phyloP scores from a whole-genome alignment of 1,284 basidiomycete genomes.

The Moniliella sp. region DNA sequence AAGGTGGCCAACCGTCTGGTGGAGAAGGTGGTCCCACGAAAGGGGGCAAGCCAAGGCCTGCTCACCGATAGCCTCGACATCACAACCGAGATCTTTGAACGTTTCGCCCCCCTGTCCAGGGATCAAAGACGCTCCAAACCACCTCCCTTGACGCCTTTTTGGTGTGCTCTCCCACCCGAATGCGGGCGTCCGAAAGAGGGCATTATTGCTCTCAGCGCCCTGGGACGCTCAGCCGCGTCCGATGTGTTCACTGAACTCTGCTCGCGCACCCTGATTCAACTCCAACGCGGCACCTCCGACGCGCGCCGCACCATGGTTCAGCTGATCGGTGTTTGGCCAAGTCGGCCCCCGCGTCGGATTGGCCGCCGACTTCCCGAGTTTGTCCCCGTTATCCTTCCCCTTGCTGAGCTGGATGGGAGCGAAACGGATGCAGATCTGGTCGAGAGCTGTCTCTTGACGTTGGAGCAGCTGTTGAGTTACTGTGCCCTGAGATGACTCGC shows the following conservation, averaged over 20 bases:
- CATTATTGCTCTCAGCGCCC: no score
- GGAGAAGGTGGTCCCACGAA: no score
- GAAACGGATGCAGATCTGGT: slow-evolving; percentile 50
- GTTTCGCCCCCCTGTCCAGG: slow-evolving; percentile 37
- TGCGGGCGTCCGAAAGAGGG: no score
- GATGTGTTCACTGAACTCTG: no score
- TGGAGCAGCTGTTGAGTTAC: slow-evolving; percentile 51
- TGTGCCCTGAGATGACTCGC: slow-evolving; percentile 59
- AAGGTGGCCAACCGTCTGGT: no score
- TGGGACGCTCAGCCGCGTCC: no score
- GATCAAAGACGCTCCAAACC: no score
- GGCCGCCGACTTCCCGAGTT: slow-evolving; percentile 14
- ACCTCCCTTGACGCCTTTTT: no score
- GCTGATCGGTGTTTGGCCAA: slow-evolving; percentile 47
- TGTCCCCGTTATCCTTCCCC: slow-evolving; percentile 43
- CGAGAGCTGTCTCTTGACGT: slow-evolving; percentile 13
- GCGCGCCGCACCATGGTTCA: slow-evolving; percentile 54
- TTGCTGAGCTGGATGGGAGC: slow-evolving; percentile 44
- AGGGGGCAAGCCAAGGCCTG: slow-evolving; percentile 61
- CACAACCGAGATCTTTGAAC: slow-evolving; percentile 65
- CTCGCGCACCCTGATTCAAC: no score
- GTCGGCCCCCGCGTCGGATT: slow-evolving; percentile 16
- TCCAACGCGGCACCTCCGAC: no score
- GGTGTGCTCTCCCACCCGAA: no score
- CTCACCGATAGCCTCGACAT: slow-evolving; percentile 73